A percentile compares a stretch with the other conserved stretches of the same genome.
phyloP scores from a whole-genome alignment of 2,329 filamentous ascomycete genomes.

The Talaromyces sp. region DNA sequence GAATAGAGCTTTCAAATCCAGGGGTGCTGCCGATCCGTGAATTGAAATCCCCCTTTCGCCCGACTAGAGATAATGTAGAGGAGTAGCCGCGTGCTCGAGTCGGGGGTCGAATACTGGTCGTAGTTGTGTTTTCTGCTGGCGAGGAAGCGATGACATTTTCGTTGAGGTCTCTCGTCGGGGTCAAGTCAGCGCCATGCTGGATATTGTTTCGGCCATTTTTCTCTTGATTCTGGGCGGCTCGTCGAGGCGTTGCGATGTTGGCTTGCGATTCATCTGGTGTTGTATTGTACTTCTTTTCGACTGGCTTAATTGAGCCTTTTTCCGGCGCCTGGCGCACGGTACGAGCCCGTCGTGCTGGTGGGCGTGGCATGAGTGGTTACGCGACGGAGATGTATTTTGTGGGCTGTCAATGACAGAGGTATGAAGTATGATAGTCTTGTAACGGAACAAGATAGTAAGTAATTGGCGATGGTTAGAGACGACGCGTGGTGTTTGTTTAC shows the following conservation, averaged over 20 bases:
- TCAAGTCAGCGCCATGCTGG: constrained; percentile 25
- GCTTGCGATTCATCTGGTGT: background rate
- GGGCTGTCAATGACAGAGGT: background rate
- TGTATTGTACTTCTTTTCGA: constrained; percentile 1
- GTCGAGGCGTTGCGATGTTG: constrained; percentile 11
- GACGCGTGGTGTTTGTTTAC: constrained; percentile 6
- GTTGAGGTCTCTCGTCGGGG: constrained; percentile 30
- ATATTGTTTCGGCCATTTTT: background rate
- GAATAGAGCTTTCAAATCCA: constrained; percentile 41
- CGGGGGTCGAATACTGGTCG: constrained; percentile 35
- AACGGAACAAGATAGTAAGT: background rate
- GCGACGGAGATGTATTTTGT: constrained; percentile 12
- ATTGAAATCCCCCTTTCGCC: constrained; percentile 35
- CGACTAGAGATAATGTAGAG: constrained; percentile 37
- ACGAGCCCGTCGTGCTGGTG: constrained; percentile 28
- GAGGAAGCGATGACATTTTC: constrained; percentile 37
- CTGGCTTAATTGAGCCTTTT: constrained; percentile 3
- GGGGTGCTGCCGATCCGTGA: constrained; percentile 40
- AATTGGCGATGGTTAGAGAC: background rate
- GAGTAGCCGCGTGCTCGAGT: constrained; percentile 40
- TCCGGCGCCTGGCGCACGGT: constrained; percentile 18
- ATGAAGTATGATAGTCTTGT: background rate
- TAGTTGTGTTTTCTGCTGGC: constrained; percentile 31
- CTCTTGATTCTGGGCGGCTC: background rate
- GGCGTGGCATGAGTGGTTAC: constrained; percentile 27